phyloP scores from a whole-genome alignment of 805 yeast species.

The Yarrowia sp. region DNA sequence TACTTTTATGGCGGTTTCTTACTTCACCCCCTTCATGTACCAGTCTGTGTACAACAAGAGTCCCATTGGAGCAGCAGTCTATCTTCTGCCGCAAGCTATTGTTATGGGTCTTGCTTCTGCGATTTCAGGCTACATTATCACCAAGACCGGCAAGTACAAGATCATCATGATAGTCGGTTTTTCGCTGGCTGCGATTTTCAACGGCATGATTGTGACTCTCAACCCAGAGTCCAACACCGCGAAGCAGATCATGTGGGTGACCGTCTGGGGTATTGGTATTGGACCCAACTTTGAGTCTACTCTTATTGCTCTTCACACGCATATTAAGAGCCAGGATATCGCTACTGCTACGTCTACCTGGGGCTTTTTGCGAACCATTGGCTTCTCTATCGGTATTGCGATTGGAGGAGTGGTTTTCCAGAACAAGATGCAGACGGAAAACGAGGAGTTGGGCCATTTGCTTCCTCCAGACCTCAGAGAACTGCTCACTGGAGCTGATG shows the following conservation, averaged over 20 bases:
- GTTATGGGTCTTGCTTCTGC: constrained; percentile 46
- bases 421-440: constrained; percentile 38
- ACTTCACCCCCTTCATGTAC: constrained; percentile 51
- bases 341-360: constrained; percentile 48
- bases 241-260: constrained; percentile 46
- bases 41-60: constrained; percentile 47
- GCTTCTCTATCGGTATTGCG: constrained; percentile 46
- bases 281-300: constrained; percentile 53
- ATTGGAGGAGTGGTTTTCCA: constrained; percentile 46
- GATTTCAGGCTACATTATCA: constrained; percentile 47
- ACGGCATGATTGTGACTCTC: constrained; percentile 47
- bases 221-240: constrained; percentile 42
- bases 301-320: constrained; percentile 48
- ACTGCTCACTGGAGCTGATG: constrained; percentile 7
- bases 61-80: constrained; percentile 44
- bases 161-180: constrained; percentile 44
- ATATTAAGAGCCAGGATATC: constrained; percentile 54
- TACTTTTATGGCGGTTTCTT: constrained; percentile 48
- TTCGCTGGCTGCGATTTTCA: constrained; percentile 35
- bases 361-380: constrained; percentile 43
- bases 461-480: neutral
- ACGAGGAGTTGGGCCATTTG: neutral
- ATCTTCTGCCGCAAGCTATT: constrained; percentile 47
- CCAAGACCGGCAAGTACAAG: constrained; percentile 43
- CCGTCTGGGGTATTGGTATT: constrained; percentile 48